These are phyloP conservation scores for Chaetoceros tenuissimus DNA, from an alignment of 108 stramenopile species.

Conservation along the genomic window DNA sequence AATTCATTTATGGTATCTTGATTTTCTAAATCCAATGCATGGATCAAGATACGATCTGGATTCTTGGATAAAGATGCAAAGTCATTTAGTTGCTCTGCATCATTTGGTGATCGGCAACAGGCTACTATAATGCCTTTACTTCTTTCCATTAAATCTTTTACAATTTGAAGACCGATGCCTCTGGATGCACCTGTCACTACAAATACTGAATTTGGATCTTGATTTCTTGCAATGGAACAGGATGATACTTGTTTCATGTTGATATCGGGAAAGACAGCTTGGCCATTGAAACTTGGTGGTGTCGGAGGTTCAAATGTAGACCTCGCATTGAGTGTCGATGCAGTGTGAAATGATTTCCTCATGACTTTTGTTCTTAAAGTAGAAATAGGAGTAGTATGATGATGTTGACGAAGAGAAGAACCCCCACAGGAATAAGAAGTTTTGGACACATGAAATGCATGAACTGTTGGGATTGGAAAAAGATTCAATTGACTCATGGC, in stretches of 20 bases:
- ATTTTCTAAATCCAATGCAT: constrained; percentile 59
- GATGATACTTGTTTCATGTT: constrained; percentile 8
- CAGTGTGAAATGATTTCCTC: too few relatives aligned
- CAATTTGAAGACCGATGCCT: constrained; percentile 68
- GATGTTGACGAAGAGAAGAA: too few relatives aligned
- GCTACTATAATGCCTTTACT: constrained; percentile 67
- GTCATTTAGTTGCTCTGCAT: constrained; percentile 18
- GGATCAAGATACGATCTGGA: constrained; percentile 23
- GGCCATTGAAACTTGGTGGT: constrained; percentile 42
- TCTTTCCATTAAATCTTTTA: constrained; percentile 30
- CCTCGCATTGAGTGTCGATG: too few relatives aligned
- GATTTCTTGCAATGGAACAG: constrained; percentile 22
- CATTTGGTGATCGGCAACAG: constrained; percentile 52
- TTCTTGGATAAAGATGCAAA: constrained; percentile 11
- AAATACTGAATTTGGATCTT: constrained; percentile 65
- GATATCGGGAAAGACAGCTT: constrained; percentile 42
- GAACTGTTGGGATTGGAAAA: too few relatives aligned
- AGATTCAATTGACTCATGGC: too few relatives aligned
- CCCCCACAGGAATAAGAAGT: too few relatives aligned
- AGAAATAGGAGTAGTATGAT: too few relatives aligned
- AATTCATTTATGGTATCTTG: constrained; percentile 45
- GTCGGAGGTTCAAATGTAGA: constrained; percentile 33
- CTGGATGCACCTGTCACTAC: constrained; percentile 67
- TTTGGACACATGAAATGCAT: too few relatives aligned
- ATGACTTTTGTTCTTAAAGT: too few relatives aligned